Evolutionary conservation across 176 grass and related monocot species (phyloP).

Genomic region (Oropetium thomaeum): DNA sequence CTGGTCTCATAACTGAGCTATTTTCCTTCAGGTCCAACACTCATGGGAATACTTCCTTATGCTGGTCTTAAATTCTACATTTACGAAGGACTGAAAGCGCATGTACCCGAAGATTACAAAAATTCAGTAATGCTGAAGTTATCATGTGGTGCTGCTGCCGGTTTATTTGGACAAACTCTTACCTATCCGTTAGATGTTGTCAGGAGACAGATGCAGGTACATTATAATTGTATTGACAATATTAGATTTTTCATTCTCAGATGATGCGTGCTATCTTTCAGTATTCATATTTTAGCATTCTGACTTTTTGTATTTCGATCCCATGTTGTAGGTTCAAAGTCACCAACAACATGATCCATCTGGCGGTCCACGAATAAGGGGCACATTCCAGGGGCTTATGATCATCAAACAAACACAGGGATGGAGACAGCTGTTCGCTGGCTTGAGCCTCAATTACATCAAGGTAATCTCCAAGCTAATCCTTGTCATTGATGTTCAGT

Average conservation of each 20-base stretch:
- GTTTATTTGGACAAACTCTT: slow-evolving; percentile 96
- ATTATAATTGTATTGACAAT: background rate
- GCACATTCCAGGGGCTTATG: slow-evolving; percentile 63
- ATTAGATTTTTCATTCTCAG: background rate
- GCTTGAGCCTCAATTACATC: slow-evolving; percentile 82
- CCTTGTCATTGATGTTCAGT: background rate
- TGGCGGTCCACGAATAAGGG: slow-evolving; percentile 40
- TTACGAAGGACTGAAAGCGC: slow-evolving; percentile 84
- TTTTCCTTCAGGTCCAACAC: slow-evolving; percentile 65
- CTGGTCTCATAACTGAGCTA: slow-evolving; percentile 12
- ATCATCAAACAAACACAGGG: slow-evolving; percentile 55
- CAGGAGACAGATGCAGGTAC: slow-evolving; percentile 97
- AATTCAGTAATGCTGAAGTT: slow-evolving; percentile 77
- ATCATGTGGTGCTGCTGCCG: slow-evolving; percentile 87
- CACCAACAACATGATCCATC: slow-evolving; percentile 44
- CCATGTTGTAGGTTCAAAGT: slow-evolving; percentile 44
- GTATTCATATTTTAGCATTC: background rate
- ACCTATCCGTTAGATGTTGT: slow-evolving; percentile 97
- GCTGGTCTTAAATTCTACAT: slow-evolving; percentile 99
- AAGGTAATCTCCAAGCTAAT: slow-evolving; percentile 47
- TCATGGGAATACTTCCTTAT: slow-evolving; percentile 94
- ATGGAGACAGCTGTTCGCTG: slow-evolving; percentile 77
- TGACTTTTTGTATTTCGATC: background rate
- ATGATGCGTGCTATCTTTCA: background rate
- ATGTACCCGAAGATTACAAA: slow-evolving; percentile 81